phyloP scores from a whole-genome alignment of 2,329 filamentous ascomycete species.

The Ophiocordyceps camponoti-rufipedis region DNA sequence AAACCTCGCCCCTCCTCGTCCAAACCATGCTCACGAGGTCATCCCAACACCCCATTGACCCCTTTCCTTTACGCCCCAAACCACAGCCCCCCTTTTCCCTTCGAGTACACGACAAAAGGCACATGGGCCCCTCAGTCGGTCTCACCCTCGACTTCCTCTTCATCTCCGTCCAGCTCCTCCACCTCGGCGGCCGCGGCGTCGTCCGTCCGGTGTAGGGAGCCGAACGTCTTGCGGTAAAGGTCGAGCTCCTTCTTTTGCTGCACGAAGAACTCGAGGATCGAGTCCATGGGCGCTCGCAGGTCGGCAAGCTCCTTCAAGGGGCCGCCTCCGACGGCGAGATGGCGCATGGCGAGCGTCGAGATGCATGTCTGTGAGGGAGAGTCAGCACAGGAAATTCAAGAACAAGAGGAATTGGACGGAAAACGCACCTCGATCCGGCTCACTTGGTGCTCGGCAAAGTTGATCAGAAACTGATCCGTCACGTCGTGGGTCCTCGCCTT shows the following conservation, averaged over 20 bases:
- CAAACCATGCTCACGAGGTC: too few species aligned
- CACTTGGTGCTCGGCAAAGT: constrained; percentile 88
- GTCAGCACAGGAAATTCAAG: too few species aligned
- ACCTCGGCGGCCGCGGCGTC: background rate
- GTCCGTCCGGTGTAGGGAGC: constrained; percentile 14
- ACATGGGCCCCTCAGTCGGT: background rate
- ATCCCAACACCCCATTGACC: too few species aligned
- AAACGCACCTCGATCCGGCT: constrained; percentile 76
- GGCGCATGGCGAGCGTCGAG: constrained; percentile 59
- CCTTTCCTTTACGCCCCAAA: background rate
- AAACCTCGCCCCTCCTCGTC: too few species aligned
- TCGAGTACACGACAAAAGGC: too few species aligned
- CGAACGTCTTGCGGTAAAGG: constrained; percentile 36
- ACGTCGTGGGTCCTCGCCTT: constrained; percentile 59
- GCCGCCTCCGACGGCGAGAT: constrained; percentile 55
- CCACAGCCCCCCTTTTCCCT: background rate
- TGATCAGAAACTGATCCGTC: constrained; percentile 71
- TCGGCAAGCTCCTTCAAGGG: constrained; percentile 45
- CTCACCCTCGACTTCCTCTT: constrained; percentile 6
- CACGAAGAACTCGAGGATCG: constrained; percentile 45
- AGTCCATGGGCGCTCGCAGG: constrained; percentile 59
- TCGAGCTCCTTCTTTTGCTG: constrained; percentile 45
- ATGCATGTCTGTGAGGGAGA: constrained; percentile 50
- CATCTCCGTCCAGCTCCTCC: constrained; percentile 4
- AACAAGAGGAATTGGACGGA: background rate